Evolutionary conservation across 1,139 yeast genomes (phyloP).

Genomic region (Saccharomyces hybrid): DNA sequence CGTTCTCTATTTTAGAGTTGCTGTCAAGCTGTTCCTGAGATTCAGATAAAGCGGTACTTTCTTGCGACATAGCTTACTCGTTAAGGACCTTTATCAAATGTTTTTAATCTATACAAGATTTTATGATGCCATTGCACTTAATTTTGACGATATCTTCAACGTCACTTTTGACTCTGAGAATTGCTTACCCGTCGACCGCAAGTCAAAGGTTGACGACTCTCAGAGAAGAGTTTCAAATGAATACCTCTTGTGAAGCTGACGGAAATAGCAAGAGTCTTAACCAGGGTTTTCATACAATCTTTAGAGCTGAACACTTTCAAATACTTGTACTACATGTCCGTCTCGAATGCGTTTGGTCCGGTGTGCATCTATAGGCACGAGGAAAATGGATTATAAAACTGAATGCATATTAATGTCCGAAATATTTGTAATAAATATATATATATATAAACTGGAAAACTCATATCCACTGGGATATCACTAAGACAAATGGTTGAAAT

Average conservation of each 20-base stretch:
- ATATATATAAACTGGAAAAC: not conserved
- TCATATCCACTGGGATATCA: not conserved
- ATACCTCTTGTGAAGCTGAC: too few relatives aligned
- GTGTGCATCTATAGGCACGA: too few relatives aligned
- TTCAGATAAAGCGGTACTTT: conserved; percentile 3
- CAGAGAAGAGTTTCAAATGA: not conserved
- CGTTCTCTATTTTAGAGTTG: conserved; percentile 5
- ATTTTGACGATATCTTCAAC: not conserved
- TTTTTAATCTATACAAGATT: not conserved
- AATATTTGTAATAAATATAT: not conserved
- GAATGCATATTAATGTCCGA: not conserved
- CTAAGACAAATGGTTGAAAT: not conserved
- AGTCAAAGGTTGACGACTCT: not conserved
- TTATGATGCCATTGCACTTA: not conserved
- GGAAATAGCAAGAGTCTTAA: too few relatives aligned
- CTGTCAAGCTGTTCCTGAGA: conserved; percentile 5
- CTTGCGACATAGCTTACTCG: conserved; percentile 6
- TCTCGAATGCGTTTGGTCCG: too few relatives aligned
- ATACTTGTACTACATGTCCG: too few relatives aligned
- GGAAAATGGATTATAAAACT: not conserved
- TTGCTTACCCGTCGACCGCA: not conserved
- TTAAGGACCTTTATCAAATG: not conserved
- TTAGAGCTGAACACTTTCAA: too few relatives aligned
- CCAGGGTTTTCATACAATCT: too few relatives aligned
- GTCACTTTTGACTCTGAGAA: not conserved